phyloP scores from a whole-genome alignment of 2,329 filamentous ascomycete genomes.

The Blastomyces percursus region DNA sequence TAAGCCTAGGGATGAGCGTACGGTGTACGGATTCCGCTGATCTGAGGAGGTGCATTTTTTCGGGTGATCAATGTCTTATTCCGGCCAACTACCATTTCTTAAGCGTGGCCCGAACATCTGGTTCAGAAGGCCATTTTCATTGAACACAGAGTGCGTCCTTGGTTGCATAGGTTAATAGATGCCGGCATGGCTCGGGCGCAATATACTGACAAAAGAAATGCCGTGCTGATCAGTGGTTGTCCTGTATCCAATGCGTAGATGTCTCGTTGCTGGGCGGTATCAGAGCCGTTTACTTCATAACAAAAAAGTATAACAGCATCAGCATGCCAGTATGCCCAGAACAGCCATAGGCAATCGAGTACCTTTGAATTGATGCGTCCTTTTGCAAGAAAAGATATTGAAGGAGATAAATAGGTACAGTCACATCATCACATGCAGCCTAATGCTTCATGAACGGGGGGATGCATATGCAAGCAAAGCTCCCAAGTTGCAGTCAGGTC shows the following conservation, averaged over 20 bases:
- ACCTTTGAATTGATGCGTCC: not conserved
- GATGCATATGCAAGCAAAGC: too few species aligned
- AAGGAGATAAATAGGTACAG: not conserved
- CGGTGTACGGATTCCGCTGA: too few species aligned
- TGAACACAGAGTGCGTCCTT: not conserved
- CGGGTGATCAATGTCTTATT: not conserved
- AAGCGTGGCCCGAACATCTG: not conserved
- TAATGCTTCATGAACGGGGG: not conserved
- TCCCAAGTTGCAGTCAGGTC: too few species aligned
- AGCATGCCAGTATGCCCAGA: not conserved
- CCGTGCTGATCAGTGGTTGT: not conserved
- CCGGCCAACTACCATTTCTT: not conserved
- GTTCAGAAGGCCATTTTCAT: not conserved
- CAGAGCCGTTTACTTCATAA: not conserved
- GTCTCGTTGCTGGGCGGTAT: not conserved
- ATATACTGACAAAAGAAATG: not conserved
- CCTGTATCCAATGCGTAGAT: not conserved
- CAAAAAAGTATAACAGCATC: not conserved
- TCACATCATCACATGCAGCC: not conserved
- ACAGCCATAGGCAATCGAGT: not conserved
- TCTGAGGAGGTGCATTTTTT: not conserved
- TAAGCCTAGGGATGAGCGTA: too few species aligned
- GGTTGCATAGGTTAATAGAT: not conserved
- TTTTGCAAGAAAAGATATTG: not conserved
- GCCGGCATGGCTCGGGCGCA: not conserved